Evolutionary conservation across 768 basidiomycete genomes (phyloP).

Genomic region (Trametes sanguinea): DNA sequence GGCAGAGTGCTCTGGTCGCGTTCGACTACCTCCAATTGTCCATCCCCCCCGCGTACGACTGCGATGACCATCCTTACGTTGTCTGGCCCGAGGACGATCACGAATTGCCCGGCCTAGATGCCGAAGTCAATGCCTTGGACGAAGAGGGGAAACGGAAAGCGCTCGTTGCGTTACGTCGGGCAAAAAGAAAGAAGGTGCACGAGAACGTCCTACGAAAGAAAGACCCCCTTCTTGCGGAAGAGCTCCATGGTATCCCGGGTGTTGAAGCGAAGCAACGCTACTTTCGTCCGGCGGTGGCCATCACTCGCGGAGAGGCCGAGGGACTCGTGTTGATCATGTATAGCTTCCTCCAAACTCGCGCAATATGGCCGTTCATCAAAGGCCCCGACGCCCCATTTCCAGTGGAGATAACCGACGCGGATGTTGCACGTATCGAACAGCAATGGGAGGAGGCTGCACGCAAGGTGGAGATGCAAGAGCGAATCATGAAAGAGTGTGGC

Average conservation of each 20-base stretch:
- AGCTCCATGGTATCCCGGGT: background rate
- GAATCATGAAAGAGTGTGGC: background rate
- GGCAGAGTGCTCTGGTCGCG: conserved; percentile 14
- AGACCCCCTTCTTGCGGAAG: conserved; percentile 3
- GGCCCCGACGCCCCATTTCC: conserved; percentile 4
- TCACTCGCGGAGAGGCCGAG: background rate
- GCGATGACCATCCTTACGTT: background rate
- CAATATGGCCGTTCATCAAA: conserved; percentile 5
- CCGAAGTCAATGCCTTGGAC: too few species aligned
- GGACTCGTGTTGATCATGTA: background rate
- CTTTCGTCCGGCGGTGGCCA: background rate
- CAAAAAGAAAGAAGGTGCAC: background rate
- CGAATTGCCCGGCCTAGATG: background rate
- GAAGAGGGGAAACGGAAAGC: too few species aligned
- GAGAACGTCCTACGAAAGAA: background rate
- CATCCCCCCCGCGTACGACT: background rate
- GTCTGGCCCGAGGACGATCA: background rate
- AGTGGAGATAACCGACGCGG: conserved; percentile 5
- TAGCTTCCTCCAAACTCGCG: conserved; percentile 1
- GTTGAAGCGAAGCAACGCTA: background rate
- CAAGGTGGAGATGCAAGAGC: background rate
- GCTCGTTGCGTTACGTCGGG: background rate
- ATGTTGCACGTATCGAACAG: background rate
- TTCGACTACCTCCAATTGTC: background rate
- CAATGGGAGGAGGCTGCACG: background rate